These are phyloP conservation scores for Lepidium aucheri DNA, from an alignment of 345 rosid genomes.

Conservation along the genomic window DNA sequence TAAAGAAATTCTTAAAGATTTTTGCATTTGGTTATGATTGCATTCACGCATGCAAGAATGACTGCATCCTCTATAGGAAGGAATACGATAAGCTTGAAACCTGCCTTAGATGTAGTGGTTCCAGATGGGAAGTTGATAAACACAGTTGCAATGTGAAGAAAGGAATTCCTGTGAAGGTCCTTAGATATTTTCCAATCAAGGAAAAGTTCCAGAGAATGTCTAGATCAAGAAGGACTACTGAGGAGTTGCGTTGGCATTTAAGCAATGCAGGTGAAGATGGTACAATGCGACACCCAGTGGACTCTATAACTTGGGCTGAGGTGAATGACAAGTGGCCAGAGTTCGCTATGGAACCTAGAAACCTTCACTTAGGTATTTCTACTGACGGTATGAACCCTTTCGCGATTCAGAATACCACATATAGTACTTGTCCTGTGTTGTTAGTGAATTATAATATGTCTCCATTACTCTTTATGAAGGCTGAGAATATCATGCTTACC, in stretches of 20 bases:
- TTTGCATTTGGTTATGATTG: neutral
- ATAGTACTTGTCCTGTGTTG: neutral
- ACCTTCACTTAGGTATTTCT: neutral
- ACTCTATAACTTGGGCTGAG: too few relatives aligned
- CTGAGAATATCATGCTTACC: too few relatives aligned
- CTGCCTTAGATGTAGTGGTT: neutral
- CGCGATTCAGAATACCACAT: neutral
- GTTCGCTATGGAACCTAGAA: too few relatives aligned
- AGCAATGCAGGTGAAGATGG: too few relatives aligned
- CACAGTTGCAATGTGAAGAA: neutral
- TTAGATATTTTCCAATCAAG: too few relatives aligned
- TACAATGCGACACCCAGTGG: too few relatives aligned
- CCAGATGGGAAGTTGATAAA: neutral
- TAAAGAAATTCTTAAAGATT: neutral
- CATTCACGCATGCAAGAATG: neutral
- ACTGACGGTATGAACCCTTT: neutral
- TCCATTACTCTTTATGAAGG: neutral
- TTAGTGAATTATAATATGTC: too few relatives aligned
- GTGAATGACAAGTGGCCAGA: too few relatives aligned
- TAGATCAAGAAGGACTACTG: too few relatives aligned
- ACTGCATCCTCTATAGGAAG: neutral
- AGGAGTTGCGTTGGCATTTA: too few relatives aligned
- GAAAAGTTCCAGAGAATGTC: too few relatives aligned
- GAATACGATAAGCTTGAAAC: neutral
- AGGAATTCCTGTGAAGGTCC: too few relatives aligned